phyloP scores from a whole-genome alignment of 441 rosid genomes.

The Adansonia grandidieri region DNA sequence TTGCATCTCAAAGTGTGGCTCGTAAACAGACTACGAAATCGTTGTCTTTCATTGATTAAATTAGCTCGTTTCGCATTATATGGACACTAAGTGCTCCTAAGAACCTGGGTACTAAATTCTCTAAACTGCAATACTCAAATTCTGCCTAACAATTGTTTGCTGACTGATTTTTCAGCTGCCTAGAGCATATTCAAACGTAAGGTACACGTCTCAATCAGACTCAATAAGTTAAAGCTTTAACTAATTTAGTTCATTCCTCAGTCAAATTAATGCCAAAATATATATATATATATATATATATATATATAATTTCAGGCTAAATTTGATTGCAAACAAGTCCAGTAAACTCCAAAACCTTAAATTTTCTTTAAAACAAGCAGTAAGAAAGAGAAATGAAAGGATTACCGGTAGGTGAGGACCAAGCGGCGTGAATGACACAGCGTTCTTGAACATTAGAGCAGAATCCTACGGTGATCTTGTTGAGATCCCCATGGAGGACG shows the following conservation, averaged over 20 bases:
- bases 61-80: not conserved
- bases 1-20: not conserved
- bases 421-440: constrained; percentile 93
- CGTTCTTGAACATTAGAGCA: constrained; percentile 92
- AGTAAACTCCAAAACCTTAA: not conserved
- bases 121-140: not conserved
- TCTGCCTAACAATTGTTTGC: not conserved
- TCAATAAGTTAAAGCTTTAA: not conserved
- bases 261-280: not conserved
- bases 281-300: too few relatives aligned
- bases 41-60: not conserved
- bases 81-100: not conserved
- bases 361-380: not conserved
- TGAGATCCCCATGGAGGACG: constrained; percentile 93
- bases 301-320: constrained; percentile 2
- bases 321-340: not conserved
- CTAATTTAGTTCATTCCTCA: not conserved
- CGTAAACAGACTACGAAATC: not conserved
- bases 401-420: constrained; percentile 94
- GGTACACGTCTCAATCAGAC: not conserved
- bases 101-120: not conserved
- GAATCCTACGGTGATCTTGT: constrained; percentile 87
- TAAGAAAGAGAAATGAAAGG: not conserved
- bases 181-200: not conserved
- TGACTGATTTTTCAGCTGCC: not conserved